Evolutionary conservation across 495 filamentous ascomycete species (phyloP).

Genomic region (Terfezia boudieri): DNA sequence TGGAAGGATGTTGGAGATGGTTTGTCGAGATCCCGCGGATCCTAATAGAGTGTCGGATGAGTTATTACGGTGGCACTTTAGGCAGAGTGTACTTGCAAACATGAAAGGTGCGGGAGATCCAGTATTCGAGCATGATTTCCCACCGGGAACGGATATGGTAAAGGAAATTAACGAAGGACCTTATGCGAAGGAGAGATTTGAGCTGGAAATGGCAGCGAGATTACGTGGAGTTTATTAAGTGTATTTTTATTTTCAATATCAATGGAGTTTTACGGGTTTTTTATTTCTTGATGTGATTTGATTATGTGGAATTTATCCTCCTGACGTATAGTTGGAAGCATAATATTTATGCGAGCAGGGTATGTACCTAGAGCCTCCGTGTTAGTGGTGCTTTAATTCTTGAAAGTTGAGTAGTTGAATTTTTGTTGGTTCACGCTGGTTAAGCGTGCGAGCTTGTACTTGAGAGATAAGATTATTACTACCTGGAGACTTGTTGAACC

Average conservation of each 20-base stretch:
- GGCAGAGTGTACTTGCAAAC: conserved; percentile 22
- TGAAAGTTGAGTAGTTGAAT: too few relatives aligned
- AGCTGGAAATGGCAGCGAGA: conserved; percentile 22
- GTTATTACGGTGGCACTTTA: conserved; percentile 25
- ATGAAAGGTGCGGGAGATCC: conserved; percentile 23
- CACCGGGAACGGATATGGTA: conserved; percentile 22
- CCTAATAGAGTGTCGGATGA: conserved; percentile 19
- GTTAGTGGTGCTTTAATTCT: neutral
- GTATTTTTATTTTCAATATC: neutral
- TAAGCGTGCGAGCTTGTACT: too few relatives aligned
- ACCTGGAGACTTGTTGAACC: too few relatives aligned
- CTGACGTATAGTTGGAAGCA: too few relatives aligned
- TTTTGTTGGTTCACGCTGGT: too few relatives aligned
- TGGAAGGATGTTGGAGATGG: conserved; percentile 20
- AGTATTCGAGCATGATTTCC: conserved; percentile 23
- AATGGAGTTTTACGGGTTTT: conserved; percentile 4
- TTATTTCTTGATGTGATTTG: conserved; percentile 4
- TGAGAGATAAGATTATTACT: too few relatives aligned
- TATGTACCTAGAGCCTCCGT: neutral
- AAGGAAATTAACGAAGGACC: conserved; percentile 20
- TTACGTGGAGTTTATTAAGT: conserved; percentile 8
- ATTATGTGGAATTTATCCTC: neutral
- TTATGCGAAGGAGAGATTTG: conserved; percentile 19
- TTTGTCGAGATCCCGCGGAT: conserved; percentile 14
- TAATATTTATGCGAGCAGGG: too few relatives aligned